phyloP scores from a whole-genome alignment of 2,329 filamentous ascomycete genomes.

The Neocucurbitaria cava region DNA sequence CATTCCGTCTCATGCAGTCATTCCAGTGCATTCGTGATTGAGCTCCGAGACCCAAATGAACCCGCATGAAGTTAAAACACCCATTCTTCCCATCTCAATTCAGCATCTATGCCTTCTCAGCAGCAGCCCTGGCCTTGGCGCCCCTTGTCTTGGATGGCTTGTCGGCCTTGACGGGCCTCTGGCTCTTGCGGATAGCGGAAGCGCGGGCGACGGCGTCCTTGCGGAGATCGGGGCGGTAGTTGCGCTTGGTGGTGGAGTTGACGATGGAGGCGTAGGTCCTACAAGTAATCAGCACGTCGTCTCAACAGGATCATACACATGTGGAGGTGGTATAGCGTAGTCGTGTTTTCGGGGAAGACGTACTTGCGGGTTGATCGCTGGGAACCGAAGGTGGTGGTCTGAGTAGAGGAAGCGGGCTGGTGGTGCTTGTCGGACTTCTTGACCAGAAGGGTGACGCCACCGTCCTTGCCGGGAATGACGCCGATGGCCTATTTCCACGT shows the following conservation, averaged over 20 bases:
- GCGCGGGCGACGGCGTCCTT: slow-evolving; percentile 80
- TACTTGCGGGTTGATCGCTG: slow-evolving; percentile 82
- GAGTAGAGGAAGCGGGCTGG: slow-evolving; percentile 73
- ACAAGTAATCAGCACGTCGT: slow-evolving; percentile 5
- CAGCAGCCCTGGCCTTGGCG: slow-evolving; percentile 77
- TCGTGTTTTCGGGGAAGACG: slow-evolving; percentile 49
- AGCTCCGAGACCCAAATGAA: slow-evolving; percentile 17
- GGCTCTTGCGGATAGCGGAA: slow-evolving; percentile 80
- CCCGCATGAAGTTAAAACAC: slow-evolving; percentile 31
- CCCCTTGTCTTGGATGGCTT: slow-evolving; percentile 79
- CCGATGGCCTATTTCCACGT: slow-evolving; percentile 73
- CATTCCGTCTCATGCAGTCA: slow-evolving; percentile 16
- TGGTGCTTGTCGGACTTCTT: slow-evolving; percentile 79
- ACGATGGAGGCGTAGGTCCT: slow-evolving; percentile 89
- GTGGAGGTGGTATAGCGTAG: background rate
- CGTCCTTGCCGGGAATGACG: slow-evolving; percentile 76
- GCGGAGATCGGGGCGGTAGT: slow-evolving; percentile 71
- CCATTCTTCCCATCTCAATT: slow-evolving; percentile 8
- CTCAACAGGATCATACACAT: background rate
- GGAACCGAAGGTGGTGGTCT: slow-evolving; percentile 72
- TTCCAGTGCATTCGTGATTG: background rate
- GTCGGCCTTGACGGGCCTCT: slow-evolving; percentile 78
- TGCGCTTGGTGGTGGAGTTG: slow-evolving; percentile 79
- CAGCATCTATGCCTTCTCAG: slow-evolving; percentile 37
- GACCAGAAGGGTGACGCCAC: slow-evolving; percentile 79